Conservation (phyloP, 257 asterid genomes). For the Leonotis leonurus region DNA sequence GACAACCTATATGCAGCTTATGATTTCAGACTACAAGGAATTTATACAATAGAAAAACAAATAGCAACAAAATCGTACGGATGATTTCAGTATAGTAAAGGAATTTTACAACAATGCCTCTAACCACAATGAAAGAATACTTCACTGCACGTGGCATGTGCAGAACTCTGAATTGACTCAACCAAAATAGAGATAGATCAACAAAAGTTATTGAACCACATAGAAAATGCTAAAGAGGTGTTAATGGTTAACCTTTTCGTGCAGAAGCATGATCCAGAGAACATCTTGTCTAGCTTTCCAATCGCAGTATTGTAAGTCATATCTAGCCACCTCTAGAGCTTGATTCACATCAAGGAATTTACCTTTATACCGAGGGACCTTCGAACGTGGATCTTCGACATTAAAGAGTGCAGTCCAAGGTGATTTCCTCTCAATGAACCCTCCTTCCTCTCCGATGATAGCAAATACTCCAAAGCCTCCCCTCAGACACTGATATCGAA, state of each 20-base stretch:
- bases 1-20: slow-evolving; percentile 41
- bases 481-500: slow-evolving; percentile 41
- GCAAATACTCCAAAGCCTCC: slow-evolving; percentile 77
- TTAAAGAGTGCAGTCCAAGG: slow-evolving; percentile 71
- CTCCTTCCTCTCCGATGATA: slow-evolving; percentile 61
- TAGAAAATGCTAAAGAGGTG: not conserved
- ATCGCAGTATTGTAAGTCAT: slow-evolving; percentile 83
- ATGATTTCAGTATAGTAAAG: not conserved
- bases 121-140: not conserved
- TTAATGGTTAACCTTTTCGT: slow-evolving; percentile 58
- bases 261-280: slow-evolving; percentile 83
- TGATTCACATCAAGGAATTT: slow-evolving; percentile 71
- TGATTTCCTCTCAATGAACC: slow-evolving; percentile 42
- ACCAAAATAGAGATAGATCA: not conserved
- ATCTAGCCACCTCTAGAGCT: slow-evolving; percentile 86
- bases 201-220: not conserved
- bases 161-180: no score
- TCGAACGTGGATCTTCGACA: slow-evolving; percentile 89
- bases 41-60: not conserved
- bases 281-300: slow-evolving; percentile 98
- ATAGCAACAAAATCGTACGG: no score
- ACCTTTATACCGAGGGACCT: slow-evolving; percentile 63
- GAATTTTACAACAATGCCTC: not conserved
- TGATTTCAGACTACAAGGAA: not conserved
- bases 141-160: no score